Evolutionary conservation across 176 grass and related monocot genomes (phyloP).

Genomic region (Miscanthus lutarioriparius): DNA sequence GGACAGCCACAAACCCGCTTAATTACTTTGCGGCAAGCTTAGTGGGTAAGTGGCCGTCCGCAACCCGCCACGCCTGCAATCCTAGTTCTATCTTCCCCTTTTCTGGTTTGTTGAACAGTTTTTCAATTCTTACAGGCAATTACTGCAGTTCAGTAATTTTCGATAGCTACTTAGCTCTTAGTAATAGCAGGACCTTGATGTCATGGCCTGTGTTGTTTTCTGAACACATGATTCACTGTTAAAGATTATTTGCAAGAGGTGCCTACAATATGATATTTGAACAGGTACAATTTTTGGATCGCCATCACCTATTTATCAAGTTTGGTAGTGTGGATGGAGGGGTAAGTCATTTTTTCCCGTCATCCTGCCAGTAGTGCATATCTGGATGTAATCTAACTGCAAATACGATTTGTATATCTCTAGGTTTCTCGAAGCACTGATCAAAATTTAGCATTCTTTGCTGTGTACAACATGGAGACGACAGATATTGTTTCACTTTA

Average conservation of each 20-base stretch:
- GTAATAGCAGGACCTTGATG: conserved; percentile 29
- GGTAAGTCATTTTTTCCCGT: conserved; percentile 45
- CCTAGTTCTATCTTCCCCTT: not conserved
- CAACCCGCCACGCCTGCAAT: too few species aligned
- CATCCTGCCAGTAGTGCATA: conserved; percentile 31
- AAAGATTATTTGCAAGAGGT: conserved; percentile 32
- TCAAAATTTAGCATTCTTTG: conserved; percentile 88
- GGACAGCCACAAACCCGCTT: too few species aligned
- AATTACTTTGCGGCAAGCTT: too few species aligned
- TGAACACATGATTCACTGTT: not conserved
- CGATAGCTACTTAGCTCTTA: conserved; percentile 13
- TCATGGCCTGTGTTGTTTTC: conserved; percentile 15
- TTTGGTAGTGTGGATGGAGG: conserved; percentile 94
- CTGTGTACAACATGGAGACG: conserved; percentile 99
- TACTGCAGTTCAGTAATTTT: conserved; percentile 19
- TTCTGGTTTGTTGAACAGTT: conserved; percentile 4
- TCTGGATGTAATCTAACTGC: conserved; percentile 24
- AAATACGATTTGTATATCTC: not conserved
- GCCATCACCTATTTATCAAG: conserved; percentile 94
- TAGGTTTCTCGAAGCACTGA: conserved; percentile 85
- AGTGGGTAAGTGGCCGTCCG: too few species aligned
- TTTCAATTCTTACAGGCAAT: conserved; percentile 7
- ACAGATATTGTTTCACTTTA: conserved; percentile 92
- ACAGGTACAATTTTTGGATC: conserved; percentile 97
- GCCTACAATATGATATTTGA: conserved; percentile 59